Conservation (phyloP, 108 stramenopile genomes). For the Licmophora abbreviata region DNA sequence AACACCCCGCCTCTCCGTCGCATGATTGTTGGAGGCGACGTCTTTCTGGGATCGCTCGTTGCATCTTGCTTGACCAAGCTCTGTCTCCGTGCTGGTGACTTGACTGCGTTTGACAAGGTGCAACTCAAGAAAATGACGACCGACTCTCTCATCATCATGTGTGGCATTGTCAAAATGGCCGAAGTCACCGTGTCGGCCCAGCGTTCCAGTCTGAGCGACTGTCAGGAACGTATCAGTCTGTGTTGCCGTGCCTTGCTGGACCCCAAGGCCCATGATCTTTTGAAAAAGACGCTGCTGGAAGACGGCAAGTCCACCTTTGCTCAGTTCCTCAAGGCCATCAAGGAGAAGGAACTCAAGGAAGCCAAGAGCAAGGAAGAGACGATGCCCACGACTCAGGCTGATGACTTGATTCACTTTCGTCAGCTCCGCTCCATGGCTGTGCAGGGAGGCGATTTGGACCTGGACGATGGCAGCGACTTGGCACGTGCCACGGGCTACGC, state of each 20-base stretch:
- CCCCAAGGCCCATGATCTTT: slow-evolving; percentile 62
- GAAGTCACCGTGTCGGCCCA: slow-evolving; percentile 68
- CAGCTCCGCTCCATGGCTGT: slow-evolving; percentile 88
- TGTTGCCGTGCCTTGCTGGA: slow-evolving; percentile 86
- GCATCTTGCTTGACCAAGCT: slow-evolving; percentile 89
- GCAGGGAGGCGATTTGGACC: slow-evolving; percentile 87
- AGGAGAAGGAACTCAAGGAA: slow-evolving; percentile 64
- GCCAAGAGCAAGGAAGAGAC: slow-evolving; percentile 48
- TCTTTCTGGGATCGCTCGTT: slow-evolving; percentile 88
- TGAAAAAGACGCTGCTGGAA: slow-evolving; percentile 61
- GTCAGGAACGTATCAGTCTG: slow-evolving; percentile 85
- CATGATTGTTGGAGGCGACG: slow-evolving; percentile 88
- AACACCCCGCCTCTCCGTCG: slow-evolving; percentile 71
- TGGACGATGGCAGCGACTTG: slow-evolving; percentile 97
- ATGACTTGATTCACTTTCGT: slow-evolving; percentile 98
- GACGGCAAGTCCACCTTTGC: slow-evolving; percentile 76
- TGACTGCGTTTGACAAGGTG: slow-evolving; percentile 35
- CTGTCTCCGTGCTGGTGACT: slow-evolving; percentile 58
- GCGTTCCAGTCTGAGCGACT: slow-evolving; percentile 76
- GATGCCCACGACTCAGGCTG: slow-evolving; percentile 60
- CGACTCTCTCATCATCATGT: slow-evolving; percentile 65
- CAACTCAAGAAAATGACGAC: slow-evolving; percentile 67
- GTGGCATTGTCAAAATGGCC: slow-evolving; percentile 85
- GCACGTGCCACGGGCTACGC: slow-evolving; percentile 87
- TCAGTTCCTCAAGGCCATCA: slow-evolving; percentile 54